Evolutionary conservation across 106 monocot genomes (phyloP).

Genomic region (Dendrobium catenatum): DNA sequence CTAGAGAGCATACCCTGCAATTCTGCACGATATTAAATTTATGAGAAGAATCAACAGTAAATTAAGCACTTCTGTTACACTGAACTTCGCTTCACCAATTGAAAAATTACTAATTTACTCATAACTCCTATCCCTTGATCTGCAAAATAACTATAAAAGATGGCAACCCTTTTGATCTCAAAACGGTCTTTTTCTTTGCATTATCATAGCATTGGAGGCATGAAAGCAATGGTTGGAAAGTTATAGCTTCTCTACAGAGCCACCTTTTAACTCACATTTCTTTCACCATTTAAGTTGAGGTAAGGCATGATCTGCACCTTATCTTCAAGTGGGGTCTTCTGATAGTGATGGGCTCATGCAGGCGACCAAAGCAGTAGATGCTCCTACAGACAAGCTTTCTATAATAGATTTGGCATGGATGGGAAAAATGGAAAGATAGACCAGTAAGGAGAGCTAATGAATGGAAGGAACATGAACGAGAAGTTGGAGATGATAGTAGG

Average conservation of each 20-base stretch:
- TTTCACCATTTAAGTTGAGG: neutral
- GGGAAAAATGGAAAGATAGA: neutral
- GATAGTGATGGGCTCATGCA: neutral
- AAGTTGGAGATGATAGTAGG: neutral
- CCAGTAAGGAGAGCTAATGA: neutral
- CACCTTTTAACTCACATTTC: neutral
- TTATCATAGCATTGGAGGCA: neutral
- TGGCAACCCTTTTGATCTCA: neutral
- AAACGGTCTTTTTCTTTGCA: neutral
- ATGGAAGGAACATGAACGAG: neutral
- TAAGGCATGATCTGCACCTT: conserved; percentile 1
- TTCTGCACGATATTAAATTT: neutral
- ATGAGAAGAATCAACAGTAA: too few relatives aligned
- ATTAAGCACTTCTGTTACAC: too few relatives aligned
- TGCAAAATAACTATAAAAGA: neutral
- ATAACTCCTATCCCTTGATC: neutral
- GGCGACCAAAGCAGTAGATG: neutral
- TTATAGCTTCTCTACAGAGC: neutral
- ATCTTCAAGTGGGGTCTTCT: conserved; percentile 7
- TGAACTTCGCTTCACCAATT: too few relatives aligned
- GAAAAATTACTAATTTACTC: too few relatives aligned
- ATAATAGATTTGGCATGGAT: neutral
- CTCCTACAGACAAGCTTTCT: conserved; percentile 1
- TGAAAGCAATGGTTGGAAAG: neutral
- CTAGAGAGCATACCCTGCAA: neutral